Evolutionary conservation across 805 yeast species (phyloP).

Genomic region (Kurtzmaniella cleridarum): DNA sequence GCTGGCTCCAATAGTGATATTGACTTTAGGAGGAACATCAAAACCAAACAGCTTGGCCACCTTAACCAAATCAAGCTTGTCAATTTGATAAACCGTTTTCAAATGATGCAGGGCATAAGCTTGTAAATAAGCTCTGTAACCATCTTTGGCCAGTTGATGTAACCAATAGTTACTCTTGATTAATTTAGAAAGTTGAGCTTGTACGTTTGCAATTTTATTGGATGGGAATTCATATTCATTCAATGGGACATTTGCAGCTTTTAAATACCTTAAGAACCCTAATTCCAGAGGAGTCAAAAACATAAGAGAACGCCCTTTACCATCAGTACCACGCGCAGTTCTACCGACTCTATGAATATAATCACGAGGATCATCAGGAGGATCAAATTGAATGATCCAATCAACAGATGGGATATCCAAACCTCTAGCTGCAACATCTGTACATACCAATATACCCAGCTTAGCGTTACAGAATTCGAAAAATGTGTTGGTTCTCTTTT

Average conservation of each 20-base stretch:
- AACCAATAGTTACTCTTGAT: slow-evolving; percentile 90
- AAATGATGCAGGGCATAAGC: slow-evolving; percentile 96
- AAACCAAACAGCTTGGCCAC: slow-evolving; percentile 96
- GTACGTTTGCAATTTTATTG: slow-evolving; percentile 93
- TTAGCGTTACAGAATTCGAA: slow-evolving; percentile 97
- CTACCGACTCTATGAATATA: slow-evolving; percentile 98
- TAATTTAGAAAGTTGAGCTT: slow-evolving; percentile 84
- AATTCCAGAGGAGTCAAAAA: slow-evolving; percentile 90
- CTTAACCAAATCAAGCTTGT: slow-evolving; percentile 86
- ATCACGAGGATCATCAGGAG: slow-evolving; percentile 99
- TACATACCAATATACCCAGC: slow-evolving; percentile 87
- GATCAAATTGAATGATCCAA: slow-evolving; percentile 98
- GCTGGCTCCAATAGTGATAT: slow-evolving; percentile 91
- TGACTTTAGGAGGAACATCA: slow-evolving; percentile 92
- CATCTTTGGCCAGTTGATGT: slow-evolving; percentile 95
- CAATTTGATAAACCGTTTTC: slow-evolving; percentile 94
- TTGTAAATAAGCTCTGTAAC: slow-evolving; percentile 92
- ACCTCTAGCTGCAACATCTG: slow-evolving; percentile 99
- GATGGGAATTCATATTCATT: slow-evolving; percentile 96
- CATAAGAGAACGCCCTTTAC: slow-evolving; percentile 92
- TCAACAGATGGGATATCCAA: slow-evolving; percentile 97
- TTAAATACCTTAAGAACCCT: slow-evolving; percentile 90
- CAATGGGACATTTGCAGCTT: slow-evolving; percentile 95
- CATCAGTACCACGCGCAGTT: slow-evolving; percentile 90
- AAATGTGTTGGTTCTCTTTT: slow-evolving; percentile 95